These are phyloP conservation scores for Kwoniella botswanensis DNA, from an alignment of 768 basidiomycete species.

Conservation along the genomic window DNA sequence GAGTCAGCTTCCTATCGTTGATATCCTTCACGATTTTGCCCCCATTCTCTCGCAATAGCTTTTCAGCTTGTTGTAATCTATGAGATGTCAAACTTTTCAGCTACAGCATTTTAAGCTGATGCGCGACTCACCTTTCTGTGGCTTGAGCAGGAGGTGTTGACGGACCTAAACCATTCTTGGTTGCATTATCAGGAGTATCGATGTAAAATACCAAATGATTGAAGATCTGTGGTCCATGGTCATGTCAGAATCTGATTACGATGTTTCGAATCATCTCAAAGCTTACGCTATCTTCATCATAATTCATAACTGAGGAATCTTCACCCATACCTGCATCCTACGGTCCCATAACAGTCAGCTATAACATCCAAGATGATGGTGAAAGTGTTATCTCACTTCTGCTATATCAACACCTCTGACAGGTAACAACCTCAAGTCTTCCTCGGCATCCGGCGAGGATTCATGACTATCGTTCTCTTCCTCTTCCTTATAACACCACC, in stretches of 20 bases:
- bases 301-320: conserved; percentile 69
- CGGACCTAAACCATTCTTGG: conserved; percentile 65
- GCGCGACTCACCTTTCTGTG: conserved; percentile 62
- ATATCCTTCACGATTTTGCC: conserved; percentile 71
- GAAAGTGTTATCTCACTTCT: conserved; percentile 5
- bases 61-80: conserved; percentile 67
- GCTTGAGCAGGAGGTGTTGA: conserved; percentile 63
- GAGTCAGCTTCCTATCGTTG: conserved; percentile 78
- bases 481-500: conserved; percentile 18
- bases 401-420: conserved; percentile 18
- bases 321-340: conserved; percentile 71
- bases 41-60: conserved; percentile 70
- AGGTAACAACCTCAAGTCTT: conserved; percentile 19
- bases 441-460: conserved; percentile 13
- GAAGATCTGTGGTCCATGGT: conserved; percentile 64
- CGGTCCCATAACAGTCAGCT: not conserved
- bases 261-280: not conserved
- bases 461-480: conserved; percentile 27
- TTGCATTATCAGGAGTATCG: conserved; percentile 77
- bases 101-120: not conserved
- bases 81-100: not conserved
- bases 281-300: conserved; percentile 67
- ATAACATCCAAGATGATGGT: not conserved
- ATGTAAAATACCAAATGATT: conserved; percentile 89
- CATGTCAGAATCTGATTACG: not conserved